Evolutionary conservation across 2,329 filamentous ascomycete species (phyloP), one percentile per base, ranked within the genome.

Genomic region (Phialophora verrucosa): DNA sequence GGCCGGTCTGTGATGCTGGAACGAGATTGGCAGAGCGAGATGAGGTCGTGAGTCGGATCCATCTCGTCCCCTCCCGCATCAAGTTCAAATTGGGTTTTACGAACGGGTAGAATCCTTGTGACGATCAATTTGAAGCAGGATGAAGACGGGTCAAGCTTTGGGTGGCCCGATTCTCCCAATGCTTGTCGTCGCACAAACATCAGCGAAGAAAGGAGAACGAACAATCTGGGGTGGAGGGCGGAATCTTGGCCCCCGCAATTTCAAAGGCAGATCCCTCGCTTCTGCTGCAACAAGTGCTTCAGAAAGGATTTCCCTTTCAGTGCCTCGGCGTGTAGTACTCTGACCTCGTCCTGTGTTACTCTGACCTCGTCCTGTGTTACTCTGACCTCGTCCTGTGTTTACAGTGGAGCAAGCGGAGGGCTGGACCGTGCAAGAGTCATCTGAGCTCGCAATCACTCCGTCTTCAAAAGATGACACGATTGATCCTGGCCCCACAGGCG

Each of bases 111-210:
- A 8, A 44, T 44, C 17, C 38, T n/a, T 44, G 17, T 3, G 38
- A 7, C 38, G 38, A 44, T n/a, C 38, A 44, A 12, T 27, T 25
- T 14, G 17, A 17, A 29, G 10, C 17, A 44, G 25, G 47, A 50
- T 50, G 6, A 11, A 50, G 23, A 50, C 8, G 35, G 14, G 49
- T 51, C 49, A 51, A 51, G 49, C 49, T 51, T 51, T 14, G 49
- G 49, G 49, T 51, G 49, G 20, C 49, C 49, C 20, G 23, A 8
- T 4, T 14, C 5, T 44, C 17, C n/a, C 38, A 17, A n/a, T 44
- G 38, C 38, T 44, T 44, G 17, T 44, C 38, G 38, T 42, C 38
- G 14, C 1, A 14, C 38, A n/a, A 44, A 44, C 38, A 17, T 17
- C 38, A 7, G 14, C 38, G 14, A n/a, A n/a, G 17, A 8, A 44